Base-by-base conservation (phyloP, 2,329 filamentous ascomycete genomes). In the Neonectria hederae region DNA sequence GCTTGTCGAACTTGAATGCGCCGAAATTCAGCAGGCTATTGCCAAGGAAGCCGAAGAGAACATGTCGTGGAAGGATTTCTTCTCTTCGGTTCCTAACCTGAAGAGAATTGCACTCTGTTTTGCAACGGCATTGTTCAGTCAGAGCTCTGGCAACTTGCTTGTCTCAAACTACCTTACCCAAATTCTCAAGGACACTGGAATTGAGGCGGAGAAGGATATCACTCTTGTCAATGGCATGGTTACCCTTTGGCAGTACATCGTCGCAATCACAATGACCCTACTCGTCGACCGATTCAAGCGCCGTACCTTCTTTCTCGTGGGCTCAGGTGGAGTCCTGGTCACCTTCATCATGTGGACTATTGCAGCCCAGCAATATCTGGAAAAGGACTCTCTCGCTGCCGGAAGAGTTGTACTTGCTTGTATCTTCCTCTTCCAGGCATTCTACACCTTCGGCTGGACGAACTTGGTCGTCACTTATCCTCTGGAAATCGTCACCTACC, bases 1-100 rank as follows among this genome's bases (percentile, higher is more conserved):
- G 54, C 72, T 85, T 6, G 83, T 86, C 14, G 74, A 80, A 11
- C 78, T 82, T 22, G 84, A 86, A 66, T 81, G 79, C 49, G 76
- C 80, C 9, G 84, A 87, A 71, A 86, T 87, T 59, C 80, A 81
- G 63, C 77, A 83, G 58, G 81, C 81, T 17, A 79, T 86, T 54
- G 74, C 71, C 21, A 77, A 82, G 40, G 84, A 86, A 62, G 69
- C 74, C 2, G 79, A 82, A 68, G 72, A 77, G 28, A 81, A 81
- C 59, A 80, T 79, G 63, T 78, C 77, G 0, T 84, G 81, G 81
- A 73, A 70, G 30, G 80, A 78, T 21, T 78, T 83, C 45, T 77
- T 83, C 65, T 77, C 76, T 0, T 79, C 79, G 0, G 65, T 63
- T 0, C 72, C 78, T 2, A 83, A 82, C 35, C 59, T 79, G 35